phyloP scores from a whole-genome alignment of 78 protist species.

The Dictyostelium firmibasis region DNA sequence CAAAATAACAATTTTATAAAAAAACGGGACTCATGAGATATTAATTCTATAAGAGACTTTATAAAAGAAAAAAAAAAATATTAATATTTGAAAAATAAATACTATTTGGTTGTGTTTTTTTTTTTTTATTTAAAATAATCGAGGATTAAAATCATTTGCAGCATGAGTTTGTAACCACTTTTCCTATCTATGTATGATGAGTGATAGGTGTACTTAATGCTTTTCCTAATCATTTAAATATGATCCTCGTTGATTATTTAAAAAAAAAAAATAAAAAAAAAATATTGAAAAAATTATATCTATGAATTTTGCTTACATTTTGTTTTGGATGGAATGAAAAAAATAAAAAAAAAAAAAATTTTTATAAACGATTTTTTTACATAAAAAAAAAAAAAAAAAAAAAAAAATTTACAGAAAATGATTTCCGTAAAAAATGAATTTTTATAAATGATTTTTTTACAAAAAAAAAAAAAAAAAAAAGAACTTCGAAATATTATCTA shows the following conservation, averaged over 20 bases:
- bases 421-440: background rate
- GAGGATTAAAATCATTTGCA: background rate
- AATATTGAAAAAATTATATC: too few species aligned
- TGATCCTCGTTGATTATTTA: too few species aligned
- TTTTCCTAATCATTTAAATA: background rate
- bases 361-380: background rate
- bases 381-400: background rate
- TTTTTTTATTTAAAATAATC: background rate
- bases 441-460: too few species aligned
- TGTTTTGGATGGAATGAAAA: background rate
- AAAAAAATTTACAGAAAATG: background rate
- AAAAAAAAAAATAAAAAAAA: too few species aligned
- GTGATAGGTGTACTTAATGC: constrained; percentile 9
- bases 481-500: background rate
- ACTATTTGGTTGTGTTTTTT: background rate
- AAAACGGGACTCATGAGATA: background rate
- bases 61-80: background rate
- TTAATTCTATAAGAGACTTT: background rate
- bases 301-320: background rate
- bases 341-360: background rate
- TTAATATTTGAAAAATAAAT: background rate
- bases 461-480: too few species aligned
- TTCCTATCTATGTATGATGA: constrained; percentile 7
- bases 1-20: background rate
- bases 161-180: background rate